Conservation (phyloP, 768 basidiomycete genomes). For the Mycena polygramma region DNA sequence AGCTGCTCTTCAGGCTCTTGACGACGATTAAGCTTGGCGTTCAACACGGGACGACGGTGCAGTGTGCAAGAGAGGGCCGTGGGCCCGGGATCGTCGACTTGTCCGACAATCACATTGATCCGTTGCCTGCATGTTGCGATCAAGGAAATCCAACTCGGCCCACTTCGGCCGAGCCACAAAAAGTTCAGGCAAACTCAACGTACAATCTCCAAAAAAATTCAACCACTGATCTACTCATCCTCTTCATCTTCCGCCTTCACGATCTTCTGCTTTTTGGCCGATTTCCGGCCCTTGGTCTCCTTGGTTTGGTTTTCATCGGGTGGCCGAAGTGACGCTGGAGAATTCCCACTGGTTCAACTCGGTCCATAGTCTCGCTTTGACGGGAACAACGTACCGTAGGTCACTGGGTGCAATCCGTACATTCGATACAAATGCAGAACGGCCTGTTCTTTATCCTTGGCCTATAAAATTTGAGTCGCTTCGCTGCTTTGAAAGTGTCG, state of each 20-base stretch:
- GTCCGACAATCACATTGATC: background rate
- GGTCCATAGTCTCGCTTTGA: background rate
- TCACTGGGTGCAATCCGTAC: constrained; percentile 78
- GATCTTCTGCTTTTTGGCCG: constrained; percentile 49
- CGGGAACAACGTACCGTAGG: constrained; percentile 55
- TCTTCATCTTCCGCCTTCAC: constrained; percentile 33
- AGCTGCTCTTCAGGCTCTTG: background rate
- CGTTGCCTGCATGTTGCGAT: background rate
- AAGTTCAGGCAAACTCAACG: too few relatives aligned
- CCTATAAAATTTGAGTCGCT: constrained; percentile 49
- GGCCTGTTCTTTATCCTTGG: constrained; percentile 94
- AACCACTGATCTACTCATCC: background rate
- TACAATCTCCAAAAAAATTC: too few relatives aligned
- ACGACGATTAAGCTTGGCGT: constrained; percentile 1
- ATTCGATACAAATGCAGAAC: constrained; percentile 88
- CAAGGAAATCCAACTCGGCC: background rate
- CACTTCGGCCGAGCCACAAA: too few relatives aligned
- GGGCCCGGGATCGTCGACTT: too few relatives aligned
- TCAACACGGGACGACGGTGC: constrained; percentile 1
- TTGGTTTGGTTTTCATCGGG: constrained; percentile 56
- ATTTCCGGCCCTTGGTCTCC: constrained; percentile 60
- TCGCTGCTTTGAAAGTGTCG: constrained; percentile 2
- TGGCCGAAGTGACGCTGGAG: constrained; percentile 59
- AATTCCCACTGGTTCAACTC: background rate
- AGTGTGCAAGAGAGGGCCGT: background rate